These are phyloP conservation scores for Cytospora piceicola DNA, from an alignment of 2,329 filamentous ascomycete genomes.

Conservation along the genomic window DNA sequence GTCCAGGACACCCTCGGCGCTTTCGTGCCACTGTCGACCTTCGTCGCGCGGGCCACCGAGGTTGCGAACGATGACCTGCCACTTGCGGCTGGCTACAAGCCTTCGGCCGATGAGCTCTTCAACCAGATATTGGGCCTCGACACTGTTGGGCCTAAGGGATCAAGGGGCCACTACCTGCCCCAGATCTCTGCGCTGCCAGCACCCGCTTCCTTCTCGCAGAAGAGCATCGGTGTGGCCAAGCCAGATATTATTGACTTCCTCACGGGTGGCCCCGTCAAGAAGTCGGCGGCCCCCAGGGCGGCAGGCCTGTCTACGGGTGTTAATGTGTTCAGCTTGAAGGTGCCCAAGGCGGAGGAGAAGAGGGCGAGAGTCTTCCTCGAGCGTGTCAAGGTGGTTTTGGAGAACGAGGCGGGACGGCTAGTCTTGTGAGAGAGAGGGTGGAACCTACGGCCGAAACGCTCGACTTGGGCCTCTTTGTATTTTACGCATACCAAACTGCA, in stretches of 20 bases:
- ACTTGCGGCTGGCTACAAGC: constrained; percentile 63
- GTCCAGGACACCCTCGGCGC: constrained; percentile 78
- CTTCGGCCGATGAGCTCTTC: constrained; percentile 82
- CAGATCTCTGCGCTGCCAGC: constrained; percentile 66
- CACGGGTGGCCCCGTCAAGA: constrained; percentile 43
- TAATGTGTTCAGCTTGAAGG: constrained; percentile 82
- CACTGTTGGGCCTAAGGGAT: constrained; percentile 48
- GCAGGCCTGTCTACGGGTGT: constrained; percentile 56
- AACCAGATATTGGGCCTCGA: constrained; percentile 80
- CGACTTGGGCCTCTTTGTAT: not conserved
- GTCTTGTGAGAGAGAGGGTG: constrained; percentile 59
- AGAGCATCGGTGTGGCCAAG: constrained; percentile 51
- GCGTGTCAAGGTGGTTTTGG: constrained; percentile 81
- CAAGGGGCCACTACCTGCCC: constrained; percentile 70
- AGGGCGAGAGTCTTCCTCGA: constrained; percentile 82
- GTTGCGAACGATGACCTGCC: constrained; percentile 89
- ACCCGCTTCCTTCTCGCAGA: constrained; percentile 42
- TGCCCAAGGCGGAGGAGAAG: constrained; percentile 79
- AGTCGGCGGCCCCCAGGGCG: constrained; percentile 43
- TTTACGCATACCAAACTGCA: constrained; percentile 24
- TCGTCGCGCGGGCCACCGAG: constrained; percentile 82
- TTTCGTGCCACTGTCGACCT: constrained; percentile 81
- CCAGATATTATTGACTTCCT: constrained; percentile 85
- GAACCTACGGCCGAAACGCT: not conserved
- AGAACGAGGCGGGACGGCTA: constrained; percentile 77